A percentile compares a stretch with the other conserved stretches of the same genome.
These are phyloP conservation scores for Marasmius tenuissimus DNA, from an alignment of 1,284 basidiomycete species.

Conservation along the genomic window DNA sequence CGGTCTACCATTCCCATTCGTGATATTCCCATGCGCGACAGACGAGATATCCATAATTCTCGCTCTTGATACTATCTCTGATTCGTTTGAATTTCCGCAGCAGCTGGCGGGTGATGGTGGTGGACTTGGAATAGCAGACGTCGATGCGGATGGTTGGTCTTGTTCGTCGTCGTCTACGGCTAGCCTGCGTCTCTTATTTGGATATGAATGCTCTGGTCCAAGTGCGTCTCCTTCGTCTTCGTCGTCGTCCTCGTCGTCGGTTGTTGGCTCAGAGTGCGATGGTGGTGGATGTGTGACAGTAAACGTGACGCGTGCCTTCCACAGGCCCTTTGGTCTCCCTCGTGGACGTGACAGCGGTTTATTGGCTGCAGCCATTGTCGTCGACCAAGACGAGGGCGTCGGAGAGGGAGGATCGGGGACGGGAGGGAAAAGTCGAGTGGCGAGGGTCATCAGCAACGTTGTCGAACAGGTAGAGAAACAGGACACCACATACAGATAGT, in stretches of 20 bases:
- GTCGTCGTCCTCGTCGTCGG: slow-evolving; percentile 23
- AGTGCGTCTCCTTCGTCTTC: too few relatives aligned
- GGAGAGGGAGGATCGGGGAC: neutral
- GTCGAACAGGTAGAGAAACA: neutral
- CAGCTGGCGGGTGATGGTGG: neutral
- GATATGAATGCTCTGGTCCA: too few relatives aligned
- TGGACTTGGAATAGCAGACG: slow-evolving; percentile 30
- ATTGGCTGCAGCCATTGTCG: neutral
- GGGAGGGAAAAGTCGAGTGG: neutral
- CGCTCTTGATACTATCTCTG: slow-evolving; percentile 17
- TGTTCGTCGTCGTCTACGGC: slow-evolving; percentile 31
- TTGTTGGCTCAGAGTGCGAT: slow-evolving; percentile 18
- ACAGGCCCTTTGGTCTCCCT: slow-evolving; percentile 41
- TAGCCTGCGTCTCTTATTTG: slow-evolving; percentile 11
- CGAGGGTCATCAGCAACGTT: neutral
- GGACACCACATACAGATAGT: neutral
- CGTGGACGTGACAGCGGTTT: neutral
- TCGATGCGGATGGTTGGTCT: slow-evolving; percentile 13
- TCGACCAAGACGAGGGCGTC: neutral
- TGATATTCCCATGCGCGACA: slow-evolving; percentile 23
- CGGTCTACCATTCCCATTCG: slow-evolving; percentile 14
- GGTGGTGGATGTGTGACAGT: slow-evolving; percentile 20
- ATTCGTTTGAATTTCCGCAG: neutral
- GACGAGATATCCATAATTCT: slow-evolving; percentile 42
- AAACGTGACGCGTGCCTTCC: slow-evolving; percentile 45